Conservation (phyloP, 179 eudicot species). For the Silene noctiflora region DNA sequence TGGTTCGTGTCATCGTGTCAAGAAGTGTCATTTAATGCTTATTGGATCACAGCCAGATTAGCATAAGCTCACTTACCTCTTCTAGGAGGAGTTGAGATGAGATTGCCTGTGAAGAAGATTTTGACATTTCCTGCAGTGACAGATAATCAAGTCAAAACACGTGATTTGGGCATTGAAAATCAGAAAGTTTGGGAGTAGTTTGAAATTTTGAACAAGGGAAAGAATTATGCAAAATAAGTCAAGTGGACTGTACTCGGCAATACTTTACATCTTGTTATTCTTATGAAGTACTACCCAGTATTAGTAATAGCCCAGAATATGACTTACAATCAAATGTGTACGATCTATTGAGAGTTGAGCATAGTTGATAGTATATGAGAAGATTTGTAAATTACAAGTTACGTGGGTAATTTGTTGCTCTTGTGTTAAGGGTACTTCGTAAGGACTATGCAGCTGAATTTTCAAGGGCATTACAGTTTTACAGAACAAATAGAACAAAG, state of each 20-base stretch:
- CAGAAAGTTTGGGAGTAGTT: no score
- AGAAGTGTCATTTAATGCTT: neutral
- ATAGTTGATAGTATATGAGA: no score
- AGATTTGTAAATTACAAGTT: no score
- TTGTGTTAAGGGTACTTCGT: no score
- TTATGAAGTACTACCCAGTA: neutral
- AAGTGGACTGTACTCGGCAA: neutral
- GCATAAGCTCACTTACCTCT: slow-evolving; percentile 24
- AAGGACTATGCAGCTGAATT: no score
- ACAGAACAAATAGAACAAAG: neutral
- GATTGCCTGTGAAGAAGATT: slow-evolving; percentile 9
- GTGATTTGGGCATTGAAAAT: no score
- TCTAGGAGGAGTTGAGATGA: slow-evolving; percentile 15
- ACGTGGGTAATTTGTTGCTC: no score
- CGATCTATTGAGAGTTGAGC: no score
- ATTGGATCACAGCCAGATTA: neutral
- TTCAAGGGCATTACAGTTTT: no score
- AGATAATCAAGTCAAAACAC: neutral
- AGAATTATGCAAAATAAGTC: neutral
- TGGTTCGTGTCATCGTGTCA: neutral
- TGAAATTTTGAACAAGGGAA: no score
- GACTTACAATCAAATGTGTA: no score
- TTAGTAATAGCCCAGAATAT: no score
- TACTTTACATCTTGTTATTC: neutral
- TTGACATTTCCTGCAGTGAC: slow-evolving; percentile 30